These are phyloP conservation scores for Moringa oleifera DNA, from an alignment of 345 rosid genomes.

Conservation along the genomic window DNA sequence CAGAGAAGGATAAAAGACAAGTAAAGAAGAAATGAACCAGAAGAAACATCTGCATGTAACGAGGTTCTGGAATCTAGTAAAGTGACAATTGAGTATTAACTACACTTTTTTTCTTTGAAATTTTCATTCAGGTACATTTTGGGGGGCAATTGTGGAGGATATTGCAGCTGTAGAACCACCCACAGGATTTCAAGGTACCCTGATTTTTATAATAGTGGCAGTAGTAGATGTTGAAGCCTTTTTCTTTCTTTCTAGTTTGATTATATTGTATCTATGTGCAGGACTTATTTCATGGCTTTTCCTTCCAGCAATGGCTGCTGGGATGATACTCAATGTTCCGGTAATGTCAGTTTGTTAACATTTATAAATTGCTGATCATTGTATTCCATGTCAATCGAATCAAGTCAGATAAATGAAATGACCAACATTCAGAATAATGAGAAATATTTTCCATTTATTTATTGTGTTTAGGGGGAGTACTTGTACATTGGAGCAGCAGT, in stretches of 20 bases:
- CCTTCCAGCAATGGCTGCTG: constrained; percentile 76
- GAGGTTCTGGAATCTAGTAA: no score
- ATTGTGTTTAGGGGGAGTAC: constrained; percentile 57
- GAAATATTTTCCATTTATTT: neutral
- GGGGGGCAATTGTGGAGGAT: constrained; percentile 71
- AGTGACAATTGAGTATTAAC: no score
- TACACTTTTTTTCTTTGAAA: no score
- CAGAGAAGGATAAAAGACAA: no score
- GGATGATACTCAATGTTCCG: constrained; percentile 66
- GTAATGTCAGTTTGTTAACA: constrained; percentile 24
- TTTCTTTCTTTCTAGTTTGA: neutral
- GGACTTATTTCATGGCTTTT: constrained; percentile 80
- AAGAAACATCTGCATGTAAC: no score
- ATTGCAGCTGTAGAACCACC: constrained; percentile 59
- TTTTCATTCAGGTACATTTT: constrained; percentile 42
- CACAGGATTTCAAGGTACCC: constrained; percentile 70
- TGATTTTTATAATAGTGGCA: no score
- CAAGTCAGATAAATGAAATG: neutral
- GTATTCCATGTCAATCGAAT: neutral
- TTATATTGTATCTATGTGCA: constrained; percentile 20
- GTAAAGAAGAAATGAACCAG: no score
- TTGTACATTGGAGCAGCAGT: constrained; percentile 75
- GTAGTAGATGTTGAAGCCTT: neutral
- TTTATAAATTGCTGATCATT: no score
- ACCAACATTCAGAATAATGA: constrained; percentile 4